Percentiles rank a stretch among this genome's conserved stretches.
Conservation (phyloP, 768 basidiomycete species). For the Termitomyces sp. region DNA sequence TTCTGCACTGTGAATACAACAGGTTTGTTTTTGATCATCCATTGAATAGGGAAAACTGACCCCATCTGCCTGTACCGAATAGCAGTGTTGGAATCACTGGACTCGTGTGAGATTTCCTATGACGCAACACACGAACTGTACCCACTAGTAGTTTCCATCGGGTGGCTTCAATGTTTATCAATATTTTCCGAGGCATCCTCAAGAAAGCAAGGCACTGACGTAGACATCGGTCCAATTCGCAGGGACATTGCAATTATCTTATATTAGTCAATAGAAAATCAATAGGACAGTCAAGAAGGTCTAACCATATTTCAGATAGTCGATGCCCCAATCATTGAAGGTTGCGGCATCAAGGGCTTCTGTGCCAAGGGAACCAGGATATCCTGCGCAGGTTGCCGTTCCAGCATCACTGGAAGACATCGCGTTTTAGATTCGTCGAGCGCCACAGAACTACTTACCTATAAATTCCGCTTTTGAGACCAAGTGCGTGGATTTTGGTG, state of each 20-base stretch:
- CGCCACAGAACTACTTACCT: slow-evolving; percentile 22
- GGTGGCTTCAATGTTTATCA: slow-evolving; percentile 23
- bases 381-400: slow-evolving; percentile 46
- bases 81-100: slow-evolving; percentile 51
- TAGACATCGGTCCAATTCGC: slow-evolving; percentile 39
- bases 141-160: slow-evolving; percentile 43
- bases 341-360: slow-evolving; percentile 47
- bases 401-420: slow-evolving; percentile 40
- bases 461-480: slow-evolving; percentile 48
- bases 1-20: slow-evolving; percentile 28
- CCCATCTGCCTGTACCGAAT: slow-evolving; percentile 53
- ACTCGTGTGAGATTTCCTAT: neutral
- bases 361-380: slow-evolving; percentile 47
- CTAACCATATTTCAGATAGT: slow-evolving; percentile 51
- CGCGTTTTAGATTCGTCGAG: neutral
- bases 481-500: slow-evolving; percentile 37
- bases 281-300: neutral
- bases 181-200: neutral
- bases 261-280: neutral
- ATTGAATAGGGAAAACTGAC: slow-evolving; percentile 21
- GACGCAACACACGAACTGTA: neutral
- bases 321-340: slow-evolving; percentile 48
- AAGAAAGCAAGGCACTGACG: slow-evolving; percentile 19
- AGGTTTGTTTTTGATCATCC: neutral
- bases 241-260: slow-evolving; percentile 53